Evolutionary conservation across 345 rosid genomes (phyloP).

Genomic region (Kandelia obovata): DNA sequence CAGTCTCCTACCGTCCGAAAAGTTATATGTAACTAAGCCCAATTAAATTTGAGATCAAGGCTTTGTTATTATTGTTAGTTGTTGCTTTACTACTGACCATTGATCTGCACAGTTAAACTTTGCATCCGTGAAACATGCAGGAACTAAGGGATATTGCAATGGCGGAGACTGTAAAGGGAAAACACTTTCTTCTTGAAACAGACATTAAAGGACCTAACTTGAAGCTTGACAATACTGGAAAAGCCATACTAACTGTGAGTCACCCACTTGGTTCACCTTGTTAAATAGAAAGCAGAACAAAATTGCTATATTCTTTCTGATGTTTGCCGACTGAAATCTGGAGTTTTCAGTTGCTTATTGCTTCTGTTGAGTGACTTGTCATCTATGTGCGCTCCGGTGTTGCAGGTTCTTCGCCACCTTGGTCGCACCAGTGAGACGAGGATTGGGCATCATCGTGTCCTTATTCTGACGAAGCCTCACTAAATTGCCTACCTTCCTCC

Average conservation of each 20-base stretch:
- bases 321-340: no score
- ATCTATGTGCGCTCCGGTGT: slow-evolving; percentile 18
- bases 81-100: neutral
- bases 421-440: slow-evolving; percentile 80
- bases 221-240: slow-evolving; percentile 94
- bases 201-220: slow-evolving; percentile 79
- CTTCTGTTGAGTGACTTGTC: neutral
- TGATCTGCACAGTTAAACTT: slow-evolving; percentile 10
- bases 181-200: slow-evolving; percentile 77
- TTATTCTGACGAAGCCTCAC: slow-evolving; percentile 67
- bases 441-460: slow-evolving; percentile 67
- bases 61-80: neutral
- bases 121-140: slow-evolving; percentile 32
- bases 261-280: neutral
- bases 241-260: slow-evolving; percentile 80
- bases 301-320: no score
- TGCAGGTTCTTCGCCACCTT: slow-evolving; percentile 85
- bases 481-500: slow-evolving; percentile 9
- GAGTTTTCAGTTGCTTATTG: neutral
- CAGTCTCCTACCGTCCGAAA: no score
- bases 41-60: neutral
- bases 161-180: slow-evolving; percentile 55
- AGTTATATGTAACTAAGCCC: neutral
- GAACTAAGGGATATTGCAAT: slow-evolving; percentile 79
- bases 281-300: neutral